Base-by-base conservation (phyloP, 495 filamentous ascomycete genomes). In the Tuber calosporum region DNA sequence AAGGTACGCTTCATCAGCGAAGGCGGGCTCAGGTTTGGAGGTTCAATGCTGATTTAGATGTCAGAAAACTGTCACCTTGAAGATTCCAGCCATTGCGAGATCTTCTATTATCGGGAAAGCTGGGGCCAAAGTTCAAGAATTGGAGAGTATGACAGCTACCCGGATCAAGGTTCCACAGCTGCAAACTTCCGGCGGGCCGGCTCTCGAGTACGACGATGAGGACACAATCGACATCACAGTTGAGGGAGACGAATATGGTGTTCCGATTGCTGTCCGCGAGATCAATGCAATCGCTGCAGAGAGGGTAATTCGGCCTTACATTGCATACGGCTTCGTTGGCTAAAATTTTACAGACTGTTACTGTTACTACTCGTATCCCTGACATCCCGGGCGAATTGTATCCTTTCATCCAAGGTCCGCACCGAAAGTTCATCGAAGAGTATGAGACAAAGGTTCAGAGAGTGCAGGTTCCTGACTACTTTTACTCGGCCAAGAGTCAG, bases 381-480 rank as follows among this genome's bases (percentile, higher is more conserved):
- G 87, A 90, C 22, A 90, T 97, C 73, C 94, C 94, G 3, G 89
- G 94, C 30, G 93, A 97, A 81, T 96, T 92, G 82, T 99, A 93
- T 83, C 96, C 94, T 20, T 98, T 98, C 85, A 91, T 99, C 82
- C 90, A 92, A 37, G 94, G 94, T 37, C 88, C 91, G 20, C 88
- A 94, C 80, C 91, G 93, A 79, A 84, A 85, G 42, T 84, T 87
- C 67, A 83, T 92, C 74, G 86, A 87, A 58, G 86, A 87, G 48
- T 86, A 97, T 48, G 92, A 97, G 82, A 82, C 84, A 39, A 74
- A 58, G 38, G 79, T 80, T 45, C 70, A 80, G 53, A 78, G 73
- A 34, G 80, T 82, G 38, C 69, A 42, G 15, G 81, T 82, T 41
- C 81, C 80, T 22, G 80, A 81, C 41, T 81, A 81, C 58, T 78